A percentile compares a stretch with the other conserved stretches of the same genome.
phyloP scores from a whole-genome alignment of 768 basidiomycete genomes.

The Boletus vermiculosoides region DNA sequence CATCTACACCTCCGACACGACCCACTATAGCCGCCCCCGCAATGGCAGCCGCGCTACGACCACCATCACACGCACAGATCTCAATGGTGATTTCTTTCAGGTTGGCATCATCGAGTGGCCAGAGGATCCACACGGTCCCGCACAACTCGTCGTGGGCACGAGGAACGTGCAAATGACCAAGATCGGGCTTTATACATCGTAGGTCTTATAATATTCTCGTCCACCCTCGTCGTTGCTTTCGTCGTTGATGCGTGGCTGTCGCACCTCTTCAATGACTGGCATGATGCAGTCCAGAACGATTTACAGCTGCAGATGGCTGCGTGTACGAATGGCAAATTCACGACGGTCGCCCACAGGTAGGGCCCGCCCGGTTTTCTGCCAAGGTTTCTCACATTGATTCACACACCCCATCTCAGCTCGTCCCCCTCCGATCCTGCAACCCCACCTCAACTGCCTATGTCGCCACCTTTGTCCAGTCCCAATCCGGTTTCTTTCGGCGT shows the following conservation, averaged over 20 bases:
- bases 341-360: slow-evolving; percentile 25
- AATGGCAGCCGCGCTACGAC: slow-evolving; percentile 21
- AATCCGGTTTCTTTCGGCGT: slow-evolving; percentile 12
- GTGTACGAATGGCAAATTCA: slow-evolving; percentile 32
- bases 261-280: neutral
- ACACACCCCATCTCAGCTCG: slow-evolving; percentile 16
- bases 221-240: neutral
- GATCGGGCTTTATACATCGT: slow-evolving; percentile 26
- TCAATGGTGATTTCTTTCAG: slow-evolving; percentile 22
- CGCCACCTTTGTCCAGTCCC: slow-evolving; percentile 29
- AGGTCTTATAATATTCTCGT: neutral
- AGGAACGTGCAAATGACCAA: slow-evolving; percentile 25
- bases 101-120: slow-evolving; percentile 35
- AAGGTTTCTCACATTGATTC: neutral
- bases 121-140: neutral
- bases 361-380: neutral
- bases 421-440: slow-evolving; percentile 13
- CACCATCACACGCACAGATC: slow-evolving; percentile 23
- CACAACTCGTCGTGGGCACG: slow-evolving; percentile 26
- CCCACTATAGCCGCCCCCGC: neutral
- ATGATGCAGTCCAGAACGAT: slow-evolving; percentile 25
- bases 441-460: slow-evolving; percentile 14
- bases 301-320: slow-evolving; percentile 20
- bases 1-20: slow-evolving; percentile 23
- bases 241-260: neutral